Evolutionary conservation across 345 rosid genomes (phyloP), one percentile per base, ranked within the genome.

Genomic region (Toxicodendron radicans): DNA sequence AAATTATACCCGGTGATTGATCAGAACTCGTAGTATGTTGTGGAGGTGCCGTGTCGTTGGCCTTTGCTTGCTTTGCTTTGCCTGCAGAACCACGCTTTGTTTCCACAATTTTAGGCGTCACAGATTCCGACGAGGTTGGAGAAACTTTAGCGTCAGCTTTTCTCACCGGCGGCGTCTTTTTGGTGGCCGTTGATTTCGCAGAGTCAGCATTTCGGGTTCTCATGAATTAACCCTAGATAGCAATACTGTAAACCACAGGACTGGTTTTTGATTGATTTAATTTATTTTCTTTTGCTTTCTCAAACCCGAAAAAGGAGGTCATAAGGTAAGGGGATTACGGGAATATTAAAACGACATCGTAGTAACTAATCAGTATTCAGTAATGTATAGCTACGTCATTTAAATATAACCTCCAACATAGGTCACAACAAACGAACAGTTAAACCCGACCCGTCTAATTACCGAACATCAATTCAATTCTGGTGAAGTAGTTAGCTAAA

Each of bases 151-250:
- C 24, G 16, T 76, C 73, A 7, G 74, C 14, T 65, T 86, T 88
- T 73, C 73, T 86, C 49, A 48, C 74, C 77, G 83, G 79, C 79
- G 78, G 75, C 78, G 86, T 79, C 72, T 30, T 83, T 51, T 52
- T 79, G 10, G 74, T 30, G 27, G 83, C 38, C 54, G 67, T 73
- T 70, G 81, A 17, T 64, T 79, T 78, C 9, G 73, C 13, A 18
- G 74, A 23, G 18, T 68, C 82, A 12, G 74, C 62, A 49, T 79
- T 88, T 66, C 82, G 78, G 10, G 81, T 73, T 75, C 73, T 84
- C 91, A 86, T 86, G 43, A 52, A 60, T 38, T 24, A 56, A 0
- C 52, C 76, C 21, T 54, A 16, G 68, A 58, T 35, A 7, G 52
- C 6, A n/a, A 1, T 53, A 11, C 7, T 12, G 24, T 7, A 38